Evolutionary conservation across 2,329 filamentous ascomycete genomes (phyloP), one percentile per base, ranked within the genome.

Genomic region (Simplicillium sp.): DNA sequence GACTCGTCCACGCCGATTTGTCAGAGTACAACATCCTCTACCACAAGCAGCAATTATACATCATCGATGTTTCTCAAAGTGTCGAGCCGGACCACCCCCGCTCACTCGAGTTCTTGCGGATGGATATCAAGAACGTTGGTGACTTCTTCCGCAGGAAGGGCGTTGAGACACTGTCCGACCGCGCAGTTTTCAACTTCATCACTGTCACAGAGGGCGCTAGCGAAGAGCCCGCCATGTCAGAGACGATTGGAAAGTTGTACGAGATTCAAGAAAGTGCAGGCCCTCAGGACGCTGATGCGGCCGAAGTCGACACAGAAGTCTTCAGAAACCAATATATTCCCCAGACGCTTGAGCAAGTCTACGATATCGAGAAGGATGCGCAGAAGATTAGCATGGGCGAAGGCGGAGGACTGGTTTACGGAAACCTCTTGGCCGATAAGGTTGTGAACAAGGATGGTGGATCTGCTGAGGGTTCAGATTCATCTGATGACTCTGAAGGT

Each of bases 1-100:
- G 76, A 40, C 79, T 98, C 7, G 90, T 98, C 1, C 92, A 98
- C 59, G 92, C 89, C 38, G 92, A 98, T 76, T 61, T 98, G 58
- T 94, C 87, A 69, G 92, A 98, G 72, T 98, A 98, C 76, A 98
- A 98, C 56, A 78, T 97, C 39, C 74, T 98, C 15, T 98, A 94
- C 67, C 75, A 96, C 67, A 74, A 87, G 42, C 71, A 77, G 44
- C 79, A 77, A 52, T 77, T 96, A 1, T 95, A 87, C 70, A 84
- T 98, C 54, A 98, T 98, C 60, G 92, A 98, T 62, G 92, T 98
- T 34, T 95, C 87, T 42, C 92, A 98, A 66, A 92, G 85, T 56
- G 92, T 98, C 15, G 94, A 97, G 67, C 89, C 94, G 51, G 90
- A 97, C 52, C 92, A 98, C 60, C 92, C 92, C 0, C 77, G 87